Conservation (phyloP, 495 filamentous ascomycete genomes). For the Hyaloscypha variabilis region DNA sequence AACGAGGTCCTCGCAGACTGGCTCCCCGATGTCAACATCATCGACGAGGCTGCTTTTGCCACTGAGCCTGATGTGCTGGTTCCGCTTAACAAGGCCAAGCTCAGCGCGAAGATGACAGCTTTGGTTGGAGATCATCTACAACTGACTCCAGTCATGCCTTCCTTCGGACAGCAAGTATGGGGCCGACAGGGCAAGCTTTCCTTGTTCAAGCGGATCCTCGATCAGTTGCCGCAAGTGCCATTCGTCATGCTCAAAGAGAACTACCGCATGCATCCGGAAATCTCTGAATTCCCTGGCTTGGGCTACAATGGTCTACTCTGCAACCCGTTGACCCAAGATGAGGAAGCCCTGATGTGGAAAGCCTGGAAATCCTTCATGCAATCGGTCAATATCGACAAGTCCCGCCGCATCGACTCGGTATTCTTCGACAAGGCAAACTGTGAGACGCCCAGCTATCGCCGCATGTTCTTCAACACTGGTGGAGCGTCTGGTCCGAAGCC, state of each 20-base stretch:
- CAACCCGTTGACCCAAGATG: not conserved
- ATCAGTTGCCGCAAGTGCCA: not conserved
- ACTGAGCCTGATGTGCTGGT: not conserved
- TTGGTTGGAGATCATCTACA: not conserved
- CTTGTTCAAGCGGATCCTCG: not conserved
- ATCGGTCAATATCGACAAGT: not conserved
- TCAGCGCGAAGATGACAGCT: not conserved
- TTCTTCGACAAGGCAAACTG: not conserved
- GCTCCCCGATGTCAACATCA: not conserved
- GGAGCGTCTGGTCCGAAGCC: no score
- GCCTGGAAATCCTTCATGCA: not conserved
- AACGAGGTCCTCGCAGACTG: not conserved
- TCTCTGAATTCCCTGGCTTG: not conserved
- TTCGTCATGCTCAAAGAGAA: not conserved
- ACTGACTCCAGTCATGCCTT: not conserved
- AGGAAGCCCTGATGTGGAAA: not conserved
- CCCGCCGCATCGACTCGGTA: not conserved
- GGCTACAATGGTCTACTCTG: not conserved
- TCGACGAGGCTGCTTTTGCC: not conserved
- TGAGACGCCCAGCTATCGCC: not conserved
- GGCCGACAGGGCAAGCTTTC: not conserved
- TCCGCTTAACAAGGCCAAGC: not conserved
- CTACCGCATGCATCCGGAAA: not conserved
- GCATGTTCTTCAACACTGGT: not conserved
- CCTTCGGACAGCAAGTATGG: not conserved